Evolutionary conservation across 176 grass and related monocot genomes (phyloP), one percentile per base, ranked within the genome.

Genomic region (Paspalum vaginatum): DNA sequence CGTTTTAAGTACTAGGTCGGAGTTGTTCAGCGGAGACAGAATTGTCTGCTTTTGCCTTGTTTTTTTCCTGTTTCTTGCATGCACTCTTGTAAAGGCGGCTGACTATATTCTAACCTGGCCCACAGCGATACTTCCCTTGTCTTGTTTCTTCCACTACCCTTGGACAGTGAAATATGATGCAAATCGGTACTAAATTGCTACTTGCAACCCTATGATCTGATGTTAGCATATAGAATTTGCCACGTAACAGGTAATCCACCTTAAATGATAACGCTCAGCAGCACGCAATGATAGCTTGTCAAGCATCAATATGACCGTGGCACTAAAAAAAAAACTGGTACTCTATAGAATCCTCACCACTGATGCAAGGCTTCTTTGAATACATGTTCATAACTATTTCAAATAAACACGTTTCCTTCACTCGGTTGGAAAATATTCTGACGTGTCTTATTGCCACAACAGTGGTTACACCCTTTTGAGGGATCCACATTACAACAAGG

Each of bases 401-500:
- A 24, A 70, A 25, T 71, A 32, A 49, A 51, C 48, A 48, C 4
- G 46, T 32, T 71, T 18, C 46, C 3, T 71, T 9, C 46, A 50
- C 24, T 51, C 50, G 68, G 15, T 51, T 49, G 21, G 70, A 89
- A 39, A 56, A 49, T 60, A 66, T 82, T 67, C 68, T 89, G 63
- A 97, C 77, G 5, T 54, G 6, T 62, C 42, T 43, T n/a, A 74
- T 78, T 64, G 68, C 41, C 83, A 49, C 56, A 56, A 87, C 78
- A 96, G 97, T 77, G 97, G 97, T 56, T 93, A 96, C 57, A 90
- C 83, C 70, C 84, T 99, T 32, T 65, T 99, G 83, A 89, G 97
- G 80, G 97, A 99, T 87, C 97, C 97, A 20, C 97, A 85, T 54
- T 78, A 99, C 91, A 99, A 99, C 79, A 99, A 99, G 78, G 93